A percentile compares a stretch with the other conserved stretches of the same genome.
Conservation (phyloP, 345 rosid species). For the Eucalyptus sp. region DNA sequence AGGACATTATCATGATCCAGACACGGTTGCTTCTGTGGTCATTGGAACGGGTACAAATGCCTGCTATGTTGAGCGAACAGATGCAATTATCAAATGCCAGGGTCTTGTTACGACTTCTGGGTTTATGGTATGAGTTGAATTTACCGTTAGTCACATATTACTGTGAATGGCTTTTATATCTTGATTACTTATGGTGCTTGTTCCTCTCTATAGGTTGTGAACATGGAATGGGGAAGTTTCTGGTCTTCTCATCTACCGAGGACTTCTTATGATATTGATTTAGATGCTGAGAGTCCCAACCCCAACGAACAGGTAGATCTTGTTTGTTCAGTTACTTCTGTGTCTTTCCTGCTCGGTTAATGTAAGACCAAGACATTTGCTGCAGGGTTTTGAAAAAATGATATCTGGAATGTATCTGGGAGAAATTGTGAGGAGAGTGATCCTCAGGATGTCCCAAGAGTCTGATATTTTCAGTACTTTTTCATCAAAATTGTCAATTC, state of each 20-base stretch:
- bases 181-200: neutral
- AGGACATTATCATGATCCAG: constrained; percentile 80
- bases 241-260: constrained; percentile 96
- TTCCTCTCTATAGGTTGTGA: constrained; percentile 51
- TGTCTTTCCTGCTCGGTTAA: neutral
- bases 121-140: constrained; percentile 62
- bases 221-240: constrained; percentile 98
- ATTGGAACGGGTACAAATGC: constrained; percentile 97
- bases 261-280: constrained; percentile 75
- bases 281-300: constrained; percentile 81
- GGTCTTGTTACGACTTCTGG: constrained; percentile 79
- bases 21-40: constrained; percentile 85
- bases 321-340: neutral
- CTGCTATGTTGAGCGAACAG: constrained; percentile 81
- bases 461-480: constrained; percentile 59
- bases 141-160: neutral
- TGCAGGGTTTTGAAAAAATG: constrained; percentile 98
- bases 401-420: constrained; percentile 96
- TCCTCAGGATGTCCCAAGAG: constrained; percentile 65
- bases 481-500: constrained; percentile 32
- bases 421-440: constrained; percentile 85
- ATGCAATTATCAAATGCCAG: constrained; percentile 85
- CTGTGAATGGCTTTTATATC: neutral
- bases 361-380: neutral
- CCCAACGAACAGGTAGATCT: constrained; percentile 64